Conservation (phyloP, 2,329 filamentous ascomycete species). For the Sclerotinia subarctica region DNA sequence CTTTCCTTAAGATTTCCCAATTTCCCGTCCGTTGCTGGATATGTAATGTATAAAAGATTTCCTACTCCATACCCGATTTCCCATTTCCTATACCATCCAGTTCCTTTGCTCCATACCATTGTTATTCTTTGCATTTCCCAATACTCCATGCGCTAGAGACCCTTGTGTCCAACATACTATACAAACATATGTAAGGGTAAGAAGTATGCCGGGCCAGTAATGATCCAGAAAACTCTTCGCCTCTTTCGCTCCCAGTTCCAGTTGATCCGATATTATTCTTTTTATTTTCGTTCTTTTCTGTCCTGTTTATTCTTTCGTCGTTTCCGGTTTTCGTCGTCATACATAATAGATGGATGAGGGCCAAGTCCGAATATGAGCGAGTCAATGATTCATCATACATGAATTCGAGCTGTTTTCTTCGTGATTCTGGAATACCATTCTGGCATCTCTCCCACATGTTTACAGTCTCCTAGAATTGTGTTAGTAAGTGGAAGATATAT, state of each 20-base stretch:
- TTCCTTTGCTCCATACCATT: slow-evolving; percentile 7
- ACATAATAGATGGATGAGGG: neutral
- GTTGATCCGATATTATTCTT: neutral
- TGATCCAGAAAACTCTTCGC: neutral
- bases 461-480: slow-evolving; percentile 12
- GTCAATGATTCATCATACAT: slow-evolving; percentile 9
- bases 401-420: slow-evolving; percentile 11
- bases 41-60: slow-evolving; percentile 15
- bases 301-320: neutral
- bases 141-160: neutral
- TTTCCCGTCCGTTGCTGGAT: slow-evolving; percentile 17
- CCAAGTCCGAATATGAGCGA: neutral
- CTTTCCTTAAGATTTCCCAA: slow-evolving; percentile 1
- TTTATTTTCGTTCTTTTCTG: neutral
- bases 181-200: neutral
- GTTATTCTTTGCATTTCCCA: neutral
- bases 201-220: slow-evolving; percentile 3
- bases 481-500: slow-evolving; percentile 2
- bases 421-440: slow-evolving; percentile 18
- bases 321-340: slow-evolving; percentile 7
- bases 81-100: slow-evolving; percentile 6
- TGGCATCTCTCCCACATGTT: slow-evolving; percentile 12
- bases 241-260: neutral
- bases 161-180: slow-evolving; percentile 5
- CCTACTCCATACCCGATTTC: slow-evolving; percentile 9